Conservation (phyloP, 441 rosid species). For the Populus hybrid region DNA sequence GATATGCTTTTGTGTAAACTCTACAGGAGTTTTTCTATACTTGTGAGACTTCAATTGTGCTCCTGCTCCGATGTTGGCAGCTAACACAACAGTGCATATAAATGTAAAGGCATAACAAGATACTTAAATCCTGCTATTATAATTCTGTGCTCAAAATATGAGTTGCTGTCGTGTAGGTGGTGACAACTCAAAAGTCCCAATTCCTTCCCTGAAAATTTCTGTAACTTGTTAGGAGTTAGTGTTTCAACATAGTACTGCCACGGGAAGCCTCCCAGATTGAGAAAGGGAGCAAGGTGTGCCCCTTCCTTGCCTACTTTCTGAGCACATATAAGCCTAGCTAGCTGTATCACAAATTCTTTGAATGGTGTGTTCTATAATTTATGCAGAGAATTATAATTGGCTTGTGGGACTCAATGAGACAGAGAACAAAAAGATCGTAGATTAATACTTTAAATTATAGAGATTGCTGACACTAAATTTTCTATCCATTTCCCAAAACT, state of each 20-base stretch:
- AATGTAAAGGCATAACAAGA: not conserved
- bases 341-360: not conserved
- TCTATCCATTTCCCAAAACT: not conserved
- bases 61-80: not conserved
- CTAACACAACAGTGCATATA: not conserved
- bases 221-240: too few species aligned
- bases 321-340: too few species aligned
- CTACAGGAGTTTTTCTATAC: not conserved
- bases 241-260: too few species aligned
- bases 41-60: not conserved
- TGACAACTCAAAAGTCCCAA: too few species aligned
- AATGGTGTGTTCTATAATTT: not conserved
- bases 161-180: not conserved
- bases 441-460: not conserved
- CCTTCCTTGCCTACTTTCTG: too few species aligned
- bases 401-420: constrained; percentile 1
- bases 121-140: not conserved
- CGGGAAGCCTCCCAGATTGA: too few species aligned
- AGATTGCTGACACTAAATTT: not conserved
- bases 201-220: too few species aligned
- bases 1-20: not conserved
- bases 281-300: too few species aligned
- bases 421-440: not conserved
- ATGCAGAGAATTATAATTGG: not conserved
- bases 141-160: not conserved